Evolutionary conservation across 805 yeast genomes (phyloP).

Genomic region (Candida manassasensis): DNA sequence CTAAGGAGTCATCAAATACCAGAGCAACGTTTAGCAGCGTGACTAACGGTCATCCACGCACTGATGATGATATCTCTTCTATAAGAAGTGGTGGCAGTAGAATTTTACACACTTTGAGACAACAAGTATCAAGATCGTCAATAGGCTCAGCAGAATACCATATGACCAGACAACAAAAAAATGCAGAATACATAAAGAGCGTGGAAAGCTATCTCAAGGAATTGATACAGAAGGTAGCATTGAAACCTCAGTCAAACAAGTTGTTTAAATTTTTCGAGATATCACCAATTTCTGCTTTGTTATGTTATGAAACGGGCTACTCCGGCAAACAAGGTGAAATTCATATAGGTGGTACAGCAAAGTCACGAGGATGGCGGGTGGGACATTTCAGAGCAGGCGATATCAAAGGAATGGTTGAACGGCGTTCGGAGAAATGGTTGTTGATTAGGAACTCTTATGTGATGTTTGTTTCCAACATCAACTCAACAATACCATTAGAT

Average conservation of each 20-base stretch:
- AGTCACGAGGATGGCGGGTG: slow-evolving; percentile 93
- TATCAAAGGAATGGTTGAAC: slow-evolving; percentile 77
- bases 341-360: slow-evolving; percentile 76
- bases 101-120: slow-evolving; percentile 25
- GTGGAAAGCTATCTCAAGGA: slow-evolving; percentile 67
- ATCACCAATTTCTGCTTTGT: slow-evolving; percentile 78
- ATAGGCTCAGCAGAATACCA: slow-evolving; percentile 25
- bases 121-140: slow-evolving; percentile 25
- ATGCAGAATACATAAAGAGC: slow-evolving; percentile 37
- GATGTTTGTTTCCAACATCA: slow-evolving; percentile 78
- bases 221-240: slow-evolving; percentile 52
- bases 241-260: slow-evolving; percentile 77
- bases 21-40: too few relatives aligned
- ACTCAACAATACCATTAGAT: slow-evolving; percentile 84
- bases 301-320: slow-evolving; percentile 76
- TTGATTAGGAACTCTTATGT: slow-evolving; percentile 80
- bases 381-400: slow-evolving; percentile 80
- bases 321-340: slow-evolving; percentile 88
- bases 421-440: slow-evolving; percentile 93
- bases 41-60: not conserved
- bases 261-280: slow-evolving; percentile 84
- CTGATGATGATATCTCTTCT: slow-evolving; percentile 8
- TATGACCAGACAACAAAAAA: slow-evolving; percentile 20
- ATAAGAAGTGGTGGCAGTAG: slow-evolving; percentile 17
- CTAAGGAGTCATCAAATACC: slow-evolving; percentile 2